Conservation (phyloP, 2,329 filamentous ascomycete species). For the Cladobotryum mycophilum region DNA sequence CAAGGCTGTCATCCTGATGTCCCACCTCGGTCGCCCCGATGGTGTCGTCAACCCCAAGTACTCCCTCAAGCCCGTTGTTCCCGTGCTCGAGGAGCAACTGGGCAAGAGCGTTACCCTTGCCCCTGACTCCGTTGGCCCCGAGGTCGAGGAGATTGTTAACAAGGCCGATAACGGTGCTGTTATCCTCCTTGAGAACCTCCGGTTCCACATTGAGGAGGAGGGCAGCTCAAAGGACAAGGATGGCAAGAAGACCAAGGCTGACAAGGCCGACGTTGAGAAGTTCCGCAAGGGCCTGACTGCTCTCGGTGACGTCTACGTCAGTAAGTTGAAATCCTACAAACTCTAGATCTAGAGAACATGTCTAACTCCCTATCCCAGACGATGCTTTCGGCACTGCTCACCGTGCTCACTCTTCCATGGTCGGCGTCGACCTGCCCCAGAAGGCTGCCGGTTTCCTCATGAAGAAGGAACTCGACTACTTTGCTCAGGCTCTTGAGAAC, state of each 20-base stretch:
- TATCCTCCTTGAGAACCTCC: slow-evolving; percentile 92
- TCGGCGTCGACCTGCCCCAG: slow-evolving; percentile 89
- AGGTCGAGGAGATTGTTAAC: slow-evolving; percentile 86
- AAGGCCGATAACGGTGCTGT: slow-evolving; percentile 75
- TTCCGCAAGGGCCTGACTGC: slow-evolving; percentile 95
- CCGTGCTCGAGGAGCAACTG: slow-evolving; percentile 86
- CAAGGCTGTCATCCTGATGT: slow-evolving; percentile 95
- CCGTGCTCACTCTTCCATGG: slow-evolving; percentile 98
- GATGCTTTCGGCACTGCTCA: slow-evolving; percentile 98
- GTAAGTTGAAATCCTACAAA: slow-evolving; percentile 45
- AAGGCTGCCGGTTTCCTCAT: slow-evolving; percentile 98
- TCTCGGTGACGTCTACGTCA: slow-evolving; percentile 93
- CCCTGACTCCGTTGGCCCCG: slow-evolving; percentile 80
- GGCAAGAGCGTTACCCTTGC: slow-evolving; percentile 81
- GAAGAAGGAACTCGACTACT: slow-evolving; percentile 99
- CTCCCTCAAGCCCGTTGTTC: slow-evolving; percentile 85
- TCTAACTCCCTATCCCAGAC: slow-evolving; percentile 47
- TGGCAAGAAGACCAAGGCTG: slow-evolving; percentile 97
- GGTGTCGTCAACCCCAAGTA: slow-evolving; percentile 88
- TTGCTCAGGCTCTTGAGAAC: slow-evolving; percentile 89
- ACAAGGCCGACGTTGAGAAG: slow-evolving; percentile 83
- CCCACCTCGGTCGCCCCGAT: slow-evolving; percentile 92
- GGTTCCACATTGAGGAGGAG: slow-evolving; percentile 98
- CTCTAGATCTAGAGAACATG: not conserved
- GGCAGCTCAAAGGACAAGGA: slow-evolving; percentile 89